Base-by-base conservation (phyloP, 257 asterid species). In the Catharanthus roseus region DNA sequence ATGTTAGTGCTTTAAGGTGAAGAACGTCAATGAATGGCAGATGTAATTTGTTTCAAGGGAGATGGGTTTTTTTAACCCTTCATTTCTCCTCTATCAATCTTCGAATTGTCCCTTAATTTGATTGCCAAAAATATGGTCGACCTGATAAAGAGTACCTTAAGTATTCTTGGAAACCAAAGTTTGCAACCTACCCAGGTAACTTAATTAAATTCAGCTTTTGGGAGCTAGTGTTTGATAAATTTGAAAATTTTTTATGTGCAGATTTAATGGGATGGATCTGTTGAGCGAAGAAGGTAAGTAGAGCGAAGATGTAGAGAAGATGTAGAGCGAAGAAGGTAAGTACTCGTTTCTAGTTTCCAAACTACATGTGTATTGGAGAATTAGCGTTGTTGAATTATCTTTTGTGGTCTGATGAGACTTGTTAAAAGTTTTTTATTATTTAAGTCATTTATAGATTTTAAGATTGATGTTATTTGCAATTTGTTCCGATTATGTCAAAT, bases 261-360 rank as follows among this genome's bases (percentile, higher is more conserved):
- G 89, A 70, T 86, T 86, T 44, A 73, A 86, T 47, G 89, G 86
- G 10, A 64, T 26, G 64, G 82, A 72, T 9, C 57, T 85, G 53
- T 36, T 87, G 42, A 74, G 88, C 85, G 39, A 83, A 87, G 85
- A 87, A 83, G 83, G 80, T 87, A 34, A 87, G n/a, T n/a, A n/a
- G n/a, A n/a, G n/a, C n/a, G n/a, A n/a, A n/a, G n/a, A n/a, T n/a
- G n/a, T n/a, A n/a, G n/a, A n/a, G 60, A 12, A 85, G 77, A 79
- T 87, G 89, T 89, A 78, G 60, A 41, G 88, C 85, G 39, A 83
- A 87, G 85, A 87, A 83, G 83, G 80, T 87, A 34, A 87, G n/a
- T n/a, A n/a, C n/a, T n/a, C n/a, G n/a, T n/a, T n/a, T n/a, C n/a
- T n/a, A n/a, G n/a, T n/a, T n/a, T n/a, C n/a, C n/a, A n/a, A n/a